Conservation (phyloP, 164 flowering plant genomes). For the Vitis rupestris region DNA sequence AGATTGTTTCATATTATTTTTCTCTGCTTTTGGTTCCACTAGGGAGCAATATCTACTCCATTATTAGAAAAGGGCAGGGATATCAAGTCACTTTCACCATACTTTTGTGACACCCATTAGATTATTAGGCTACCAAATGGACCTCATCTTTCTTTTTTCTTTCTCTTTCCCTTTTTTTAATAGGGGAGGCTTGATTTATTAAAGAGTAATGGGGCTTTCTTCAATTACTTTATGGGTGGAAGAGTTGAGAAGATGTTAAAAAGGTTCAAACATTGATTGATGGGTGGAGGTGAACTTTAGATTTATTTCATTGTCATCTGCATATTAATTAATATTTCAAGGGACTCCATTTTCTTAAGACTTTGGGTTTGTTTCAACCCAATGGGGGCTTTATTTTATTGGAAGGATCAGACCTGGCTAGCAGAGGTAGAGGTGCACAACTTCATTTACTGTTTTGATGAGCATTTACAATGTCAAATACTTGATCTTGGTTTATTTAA, state of each 20-base stretch:
- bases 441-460: too few species aligned
- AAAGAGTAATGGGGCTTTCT: neutral
- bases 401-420: too few species aligned
- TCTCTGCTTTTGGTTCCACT: conserved; percentile 1
- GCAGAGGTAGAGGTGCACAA: too few species aligned
- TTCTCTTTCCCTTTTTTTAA: conserved; percentile 1
- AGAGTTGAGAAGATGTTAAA: neutral
- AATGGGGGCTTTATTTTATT: too few species aligned
- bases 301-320: too few species aligned
- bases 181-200: conserved; percentile 3
- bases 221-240: conserved; percentile 1
- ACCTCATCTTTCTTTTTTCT: conserved; percentile 13
- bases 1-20: neutral
- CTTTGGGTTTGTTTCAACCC: too few species aligned
- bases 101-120: conserved; percentile 6
- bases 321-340: too few species aligned
- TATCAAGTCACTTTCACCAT: conserved; percentile 5
- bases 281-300: neutral
- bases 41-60: neutral
- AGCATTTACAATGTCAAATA: too few species aligned
- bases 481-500: neutral
- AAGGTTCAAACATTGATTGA: neutral
- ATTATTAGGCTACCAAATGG: neutral
- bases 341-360: too few species aligned
- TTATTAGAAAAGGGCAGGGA: neutral